Evolutionary conservation across 257 asterid genomes (phyloP), one percentile per base, ranked within the genome.

Genomic region (Solanum okadae): DNA sequence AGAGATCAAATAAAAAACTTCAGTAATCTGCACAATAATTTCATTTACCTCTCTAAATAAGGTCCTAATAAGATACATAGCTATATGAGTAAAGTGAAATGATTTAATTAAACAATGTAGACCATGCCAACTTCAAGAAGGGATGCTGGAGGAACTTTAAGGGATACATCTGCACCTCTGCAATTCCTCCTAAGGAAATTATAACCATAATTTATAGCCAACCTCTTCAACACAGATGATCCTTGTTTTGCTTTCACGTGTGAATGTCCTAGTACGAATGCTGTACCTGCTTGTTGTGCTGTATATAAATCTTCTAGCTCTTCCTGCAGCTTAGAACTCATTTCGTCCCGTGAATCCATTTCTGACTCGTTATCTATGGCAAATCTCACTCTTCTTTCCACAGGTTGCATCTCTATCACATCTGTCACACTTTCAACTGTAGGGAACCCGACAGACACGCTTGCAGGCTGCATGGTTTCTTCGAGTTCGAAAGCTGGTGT

Each of bases 81-180:
- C 59, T 71, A 71, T 25, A 56, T 12, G 15, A 83, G 86, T 38
- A 59, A 37, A 81, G 86, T 18, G 70, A 49, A 65, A 81, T 44
- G 18, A 81, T 87, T 91, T 59, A 96, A 59, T 90, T 59, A 96
- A 61, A 96, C 98, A 86, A 96, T 88, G 85, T 96, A 96, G 87
- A 95, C 95, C 99, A 96, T 96, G 35, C 99, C 98, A 86, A 96
- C 99, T 91, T 96, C 98, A 86, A 96, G 94, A 10, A 96, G 97
- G 13, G 99, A 96, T 5, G 98, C 99, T 27, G 99, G 98, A 56
- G 99, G 99, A 83, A 96, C 97, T 93, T 93, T 96, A 4, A 96
- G 92, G 27, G 98, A 94, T 86, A 95, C 98, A 89, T 95, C 99
- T 6, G 98, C 93, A 25, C 98, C 98, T 86, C 99, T 90, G 61